Evolutionary conservation across 805 yeast species (phyloP).

Genomic region (Candida oleophila): DNA sequence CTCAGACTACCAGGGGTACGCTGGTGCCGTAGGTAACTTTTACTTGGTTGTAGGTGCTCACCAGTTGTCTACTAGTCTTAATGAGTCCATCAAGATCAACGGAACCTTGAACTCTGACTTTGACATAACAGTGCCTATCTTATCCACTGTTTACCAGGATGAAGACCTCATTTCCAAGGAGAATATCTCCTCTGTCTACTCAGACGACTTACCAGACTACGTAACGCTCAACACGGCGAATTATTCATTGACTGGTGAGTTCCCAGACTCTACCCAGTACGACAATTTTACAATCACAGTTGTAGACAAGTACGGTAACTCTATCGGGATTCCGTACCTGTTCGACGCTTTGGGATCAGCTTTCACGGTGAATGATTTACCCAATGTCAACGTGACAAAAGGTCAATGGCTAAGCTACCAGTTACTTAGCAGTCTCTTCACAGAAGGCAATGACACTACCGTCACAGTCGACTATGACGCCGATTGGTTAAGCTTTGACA

Average conservation of each 20-base stretch:
- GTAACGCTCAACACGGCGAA: slow-evolving; percentile 40
- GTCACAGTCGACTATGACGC: slow-evolving; percentile 43
- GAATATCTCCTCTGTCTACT: slow-evolving; percentile 57
- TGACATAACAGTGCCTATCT: slow-evolving; percentile 56
- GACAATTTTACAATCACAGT: slow-evolving; percentile 55
- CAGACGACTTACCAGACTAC: slow-evolving; percentile 61
- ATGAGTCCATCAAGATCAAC: slow-evolving; percentile 57
- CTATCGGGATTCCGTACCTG: slow-evolving; percentile 56
- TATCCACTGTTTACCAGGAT: slow-evolving; percentile 64
- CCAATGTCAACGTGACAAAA: slow-evolving; percentile 66
- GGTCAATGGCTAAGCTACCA: slow-evolving; percentile 59
- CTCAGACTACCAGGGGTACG: slow-evolving; percentile 70
- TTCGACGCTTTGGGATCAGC: slow-evolving; percentile 54
- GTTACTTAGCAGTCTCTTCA: slow-evolving; percentile 54
- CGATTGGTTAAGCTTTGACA: slow-evolving; percentile 66
- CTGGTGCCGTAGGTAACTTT: slow-evolving; percentile 71
- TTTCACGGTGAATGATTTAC: slow-evolving; percentile 53
- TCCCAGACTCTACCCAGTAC: slow-evolving; percentile 47
- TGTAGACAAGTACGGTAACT: slow-evolving; percentile 59
- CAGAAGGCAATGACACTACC: slow-evolving; percentile 48
- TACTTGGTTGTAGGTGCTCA: slow-evolving; percentile 85
- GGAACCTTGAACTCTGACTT: slow-evolving; percentile 64
- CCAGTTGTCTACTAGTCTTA: slow-evolving; percentile 64
- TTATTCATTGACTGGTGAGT: slow-evolving; percentile 50
- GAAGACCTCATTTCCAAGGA: slow-evolving; percentile 43